These are phyloP conservation scores for Phlyctochytrium bullatum DNA, from an alignment of 192 early-diverging fungal species.

Conservation along the genomic window DNA sequence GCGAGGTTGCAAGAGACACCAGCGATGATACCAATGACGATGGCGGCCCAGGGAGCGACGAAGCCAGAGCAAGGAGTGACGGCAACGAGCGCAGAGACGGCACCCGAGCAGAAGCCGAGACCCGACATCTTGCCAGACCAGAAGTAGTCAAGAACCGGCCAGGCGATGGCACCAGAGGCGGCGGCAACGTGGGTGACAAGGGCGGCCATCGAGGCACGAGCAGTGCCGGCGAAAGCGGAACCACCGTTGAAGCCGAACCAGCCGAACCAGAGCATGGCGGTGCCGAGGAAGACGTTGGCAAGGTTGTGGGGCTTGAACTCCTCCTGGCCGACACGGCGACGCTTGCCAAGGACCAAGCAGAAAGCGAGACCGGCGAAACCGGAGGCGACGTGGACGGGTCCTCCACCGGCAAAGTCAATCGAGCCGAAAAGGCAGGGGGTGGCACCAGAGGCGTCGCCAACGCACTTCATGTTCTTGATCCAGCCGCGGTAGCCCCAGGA, in stretches of 20 bases:
- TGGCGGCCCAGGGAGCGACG: slow-evolving; percentile 66
- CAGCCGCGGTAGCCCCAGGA: slow-evolving; percentile 81
- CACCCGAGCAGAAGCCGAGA: slow-evolving; percentile 86
- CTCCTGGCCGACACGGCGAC: slow-evolving; percentile 60
- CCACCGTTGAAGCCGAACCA: slow-evolving; percentile 90
- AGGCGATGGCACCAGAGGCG: slow-evolving; percentile 66
- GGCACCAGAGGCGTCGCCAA: slow-evolving; percentile 1
- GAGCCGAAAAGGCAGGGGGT: slow-evolving; percentile 44
- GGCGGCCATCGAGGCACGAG: slow-evolving; percentile 71
- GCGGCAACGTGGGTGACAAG: slow-evolving; percentile 74
- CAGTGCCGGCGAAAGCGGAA: slow-evolving; percentile 65
- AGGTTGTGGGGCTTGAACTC: slow-evolving; percentile 79
- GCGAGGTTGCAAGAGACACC: slow-evolving; percentile 66
- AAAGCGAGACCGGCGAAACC: slow-evolving; percentile 78
- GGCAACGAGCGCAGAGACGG: slow-evolving; percentile 83
- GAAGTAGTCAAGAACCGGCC: slow-evolving; percentile 71
- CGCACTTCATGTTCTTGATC: slow-evolving; percentile 51
- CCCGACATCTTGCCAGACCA: slow-evolving; percentile 69
- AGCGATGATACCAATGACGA: slow-evolving; percentile 73
- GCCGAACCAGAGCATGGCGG: slow-evolving; percentile 83
- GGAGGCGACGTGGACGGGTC: slow-evolving; percentile 77
- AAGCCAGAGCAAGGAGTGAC: slow-evolving; percentile 84
- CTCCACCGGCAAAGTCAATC: slow-evolving; percentile 87
- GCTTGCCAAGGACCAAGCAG: slow-evolving; percentile 77
- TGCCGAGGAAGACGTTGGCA: slow-evolving; percentile 79